Base-by-base conservation (phyloP, 2,329 filamentous ascomycete species). In the Arthrobotrys pseudoclavata region DNA sequence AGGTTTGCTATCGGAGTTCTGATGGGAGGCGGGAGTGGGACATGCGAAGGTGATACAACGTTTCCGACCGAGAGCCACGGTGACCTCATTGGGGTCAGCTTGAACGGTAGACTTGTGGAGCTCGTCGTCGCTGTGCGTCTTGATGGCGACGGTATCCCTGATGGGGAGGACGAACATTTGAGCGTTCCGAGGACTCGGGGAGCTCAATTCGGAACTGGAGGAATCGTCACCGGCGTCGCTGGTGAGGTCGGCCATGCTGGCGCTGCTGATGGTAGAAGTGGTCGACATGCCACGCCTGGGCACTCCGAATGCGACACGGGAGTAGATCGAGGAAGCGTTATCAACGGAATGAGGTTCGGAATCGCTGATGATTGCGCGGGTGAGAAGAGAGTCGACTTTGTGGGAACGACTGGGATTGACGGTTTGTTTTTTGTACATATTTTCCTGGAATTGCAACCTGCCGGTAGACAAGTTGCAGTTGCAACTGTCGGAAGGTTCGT, bases 1-100 rank as follows among this genome's bases (percentile, higher is more conserved):
- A 7, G 55, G 34, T 26, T 60, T 60, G 18, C 10, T 34, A 7
- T 68, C 47, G 9, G 55, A 48, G 47, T 20, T 80, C 83, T 82
- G 9, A 84, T 82, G 53, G 86, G 85, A 6, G 91, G 92, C 42
- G 15, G 66, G 37, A 13, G 88, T 88, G 40, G 88, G 90, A 83
- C 95, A 98, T 37, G 93, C 94, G 83, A 98, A 98, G 76, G 92
- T 95, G 80, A 98, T 97, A 84, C 92, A 95, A 76, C 94, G 89
- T 85, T 94, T 97, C 82, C 92, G 91, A 60, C 90, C 91, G 63
- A 90, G 84, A 10, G 87, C 88, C 82, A 91, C 90, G 0, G 91
- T 86, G 37, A 86, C 85, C 13, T 88, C 85, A 81, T 91, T 89
- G 69, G 86, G 87, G 42, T 81, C 82, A 18, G 74, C 13, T 31